Conservation (phyloP, 768 basidiomycete genomes). For the Phylloporus sp. region DNA sequence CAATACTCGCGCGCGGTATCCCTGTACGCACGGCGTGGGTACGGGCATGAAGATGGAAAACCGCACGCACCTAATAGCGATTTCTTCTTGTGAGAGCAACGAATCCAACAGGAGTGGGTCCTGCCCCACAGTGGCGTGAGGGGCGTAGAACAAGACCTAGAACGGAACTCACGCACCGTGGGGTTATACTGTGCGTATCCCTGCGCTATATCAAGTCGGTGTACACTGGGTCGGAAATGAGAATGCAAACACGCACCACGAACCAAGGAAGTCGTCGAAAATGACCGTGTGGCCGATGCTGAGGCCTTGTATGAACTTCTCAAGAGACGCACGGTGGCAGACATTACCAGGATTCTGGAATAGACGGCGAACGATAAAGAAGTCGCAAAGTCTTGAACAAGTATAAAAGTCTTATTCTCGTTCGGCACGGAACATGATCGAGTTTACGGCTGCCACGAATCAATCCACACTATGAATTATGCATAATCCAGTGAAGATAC, state of each 20-base stretch:
- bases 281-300: slow-evolving; percentile 13
- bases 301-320: slow-evolving; percentile 7
- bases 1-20: slow-evolving; percentile 78
- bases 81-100: slow-evolving; percentile 84
- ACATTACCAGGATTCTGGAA: slow-evolving; percentile 1
- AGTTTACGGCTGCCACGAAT: too few relatives aligned
- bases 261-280: slow-evolving; percentile 16
- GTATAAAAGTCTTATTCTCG: too few relatives aligned
- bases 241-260: slow-evolving; percentile 15
- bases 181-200: slow-evolving; percentile 19
- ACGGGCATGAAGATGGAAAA: not conserved
- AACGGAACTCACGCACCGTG: slow-evolving; percentile 13
- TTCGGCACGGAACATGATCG: slow-evolving; percentile 19
- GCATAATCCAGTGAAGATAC: too few relatives aligned
- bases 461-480: too few relatives aligned
- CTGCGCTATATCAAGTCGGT: slow-evolving; percentile 12
- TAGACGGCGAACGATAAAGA: not conserved
- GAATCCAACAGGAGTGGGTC: slow-evolving; percentile 81
- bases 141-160: not conserved
- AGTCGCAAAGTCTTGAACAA: not conserved
- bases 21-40: slow-evolving; percentile 35
- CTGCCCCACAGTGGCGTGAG: slow-evolving; percentile 35
- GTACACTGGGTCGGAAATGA: not conserved
- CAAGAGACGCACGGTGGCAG: not conserved
- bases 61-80: slow-evolving; percentile 67